Base-by-base conservation (phyloP, 2,329 filamentous ascomycete genomes). In the Aureobasidium namibiae region DNA sequence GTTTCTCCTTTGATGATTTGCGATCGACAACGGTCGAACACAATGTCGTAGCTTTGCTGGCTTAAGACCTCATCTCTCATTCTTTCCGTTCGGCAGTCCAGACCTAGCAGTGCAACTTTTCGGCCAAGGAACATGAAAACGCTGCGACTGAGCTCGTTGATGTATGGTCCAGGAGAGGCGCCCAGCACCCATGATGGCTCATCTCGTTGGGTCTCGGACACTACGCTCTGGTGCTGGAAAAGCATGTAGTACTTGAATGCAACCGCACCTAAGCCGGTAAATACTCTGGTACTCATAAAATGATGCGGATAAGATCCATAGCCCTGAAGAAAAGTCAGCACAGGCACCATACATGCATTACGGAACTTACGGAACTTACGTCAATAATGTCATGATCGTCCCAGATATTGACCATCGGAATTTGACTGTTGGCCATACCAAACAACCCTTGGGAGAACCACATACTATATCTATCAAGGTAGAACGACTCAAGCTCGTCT, bases 241-340 rank as follows among this genome's bases (percentile, higher is more conserved):
- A 99, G 81, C 85, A 99, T 87, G 68, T 99, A 99, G 74, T 97
- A 99, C 72, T 99, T 99, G 82, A 94, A 97, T 0, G 92, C 92
- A 52, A 97, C 85, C 38, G 88, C 88, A 2, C 94, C 95, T 9
- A 99, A 74, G 0, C 95, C 94, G 2, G 86, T 87, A 70, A 99
- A 95, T 0, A 97, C 89, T 0, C 90, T 88, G 2, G 89, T 90
- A 64, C 82, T 84, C 90, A 96, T 97, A 68, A 96, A 94, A 65
- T 89, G 84, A 65, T 96, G 83, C 4, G 92, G 86, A 71, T 97
- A 99, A 0, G 91, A 96, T 7, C 94, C 94, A 69, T 87, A 99
- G 1, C 95, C 94, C 73, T 92, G 65, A 92, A 9, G 48, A 23
- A 23, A 23, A 34, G 46, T 29, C 16, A 58, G 39, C 26, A 29